Evolutionary conservation across 331 rosid genomes (phyloP).

Genomic region (Erythrophleum ivorense): DNA sequence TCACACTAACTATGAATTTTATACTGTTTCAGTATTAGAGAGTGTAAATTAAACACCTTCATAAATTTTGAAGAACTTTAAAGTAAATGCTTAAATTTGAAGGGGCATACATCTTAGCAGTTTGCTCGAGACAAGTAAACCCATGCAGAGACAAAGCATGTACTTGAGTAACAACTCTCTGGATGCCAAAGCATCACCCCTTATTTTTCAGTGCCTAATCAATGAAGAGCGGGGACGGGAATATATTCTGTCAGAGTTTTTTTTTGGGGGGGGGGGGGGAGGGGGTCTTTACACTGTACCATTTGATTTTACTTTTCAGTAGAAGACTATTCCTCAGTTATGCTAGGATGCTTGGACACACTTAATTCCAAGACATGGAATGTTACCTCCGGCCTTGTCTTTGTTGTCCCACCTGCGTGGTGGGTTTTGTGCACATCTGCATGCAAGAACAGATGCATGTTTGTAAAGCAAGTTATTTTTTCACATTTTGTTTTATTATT

Average conservation of each 20-base stretch:
- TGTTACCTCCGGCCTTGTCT: neutral
- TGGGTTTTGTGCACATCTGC: neutral
- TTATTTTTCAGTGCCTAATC: neutral
- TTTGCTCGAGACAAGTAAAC: constrained; percentile 19
- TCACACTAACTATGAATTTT: constrained; percentile 1
- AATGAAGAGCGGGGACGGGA: neutral
- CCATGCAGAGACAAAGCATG: neutral
- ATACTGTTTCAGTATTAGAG: neutral
- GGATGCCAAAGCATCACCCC: constrained; percentile 3
- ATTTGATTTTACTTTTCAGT: neutral
- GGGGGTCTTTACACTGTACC: neutral
- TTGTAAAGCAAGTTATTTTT: constrained; percentile 8
- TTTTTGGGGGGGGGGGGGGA: no score
- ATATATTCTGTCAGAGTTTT: neutral
- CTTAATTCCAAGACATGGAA: neutral
- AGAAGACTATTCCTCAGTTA: constrained; percentile 5
- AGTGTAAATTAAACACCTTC: neutral
- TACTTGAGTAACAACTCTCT: neutral
- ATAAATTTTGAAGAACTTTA: neutral
- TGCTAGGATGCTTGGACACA: neutral
- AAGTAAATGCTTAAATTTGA: neutral
- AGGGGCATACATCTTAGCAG: neutral
- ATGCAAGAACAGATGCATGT: no score
- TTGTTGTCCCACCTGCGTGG: neutral
- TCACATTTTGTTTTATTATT: neutral